These are phyloP conservation scores for Goffeauzyma gilvescens DNA, from an alignment of 768 basidiomycete species.

Conservation along the genomic window DNA sequence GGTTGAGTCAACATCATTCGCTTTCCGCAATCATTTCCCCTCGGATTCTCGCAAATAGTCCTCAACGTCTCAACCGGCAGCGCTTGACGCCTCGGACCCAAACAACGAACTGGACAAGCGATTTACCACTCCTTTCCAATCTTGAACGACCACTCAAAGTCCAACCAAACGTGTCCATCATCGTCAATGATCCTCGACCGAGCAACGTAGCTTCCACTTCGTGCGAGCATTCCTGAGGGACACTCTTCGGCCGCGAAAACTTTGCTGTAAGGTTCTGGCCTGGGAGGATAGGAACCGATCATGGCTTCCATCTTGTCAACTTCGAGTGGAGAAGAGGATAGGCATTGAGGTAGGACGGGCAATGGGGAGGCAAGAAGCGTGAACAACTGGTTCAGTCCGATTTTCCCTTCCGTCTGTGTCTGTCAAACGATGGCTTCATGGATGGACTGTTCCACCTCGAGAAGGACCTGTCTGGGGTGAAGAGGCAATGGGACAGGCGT, in stretches of 20 bases:
- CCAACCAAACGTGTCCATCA: slow-evolving; percentile 54
- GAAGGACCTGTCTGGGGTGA: no score
- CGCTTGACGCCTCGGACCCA: no score
- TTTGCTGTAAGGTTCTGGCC: slow-evolving; percentile 50
- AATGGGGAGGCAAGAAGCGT: neutral
- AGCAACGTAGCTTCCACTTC: slow-evolving; percentile 59
- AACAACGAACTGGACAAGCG: no score
- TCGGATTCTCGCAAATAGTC: no score
- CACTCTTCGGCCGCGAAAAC: slow-evolving; percentile 31
- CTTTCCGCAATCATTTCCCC: no score
- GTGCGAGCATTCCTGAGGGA: slow-evolving; percentile 64
- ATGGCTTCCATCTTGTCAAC: slow-evolving; percentile 82
- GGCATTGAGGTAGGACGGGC: neutral
- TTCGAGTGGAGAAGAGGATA: slow-evolving; percentile 27
- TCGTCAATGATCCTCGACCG: slow-evolving; percentile 72
- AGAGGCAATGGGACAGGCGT: no score
- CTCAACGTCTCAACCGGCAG: no score
- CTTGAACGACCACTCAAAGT: slow-evolving; percentile 81
- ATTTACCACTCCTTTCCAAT: slow-evolving; percentile 73
- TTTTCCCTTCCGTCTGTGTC: no score
- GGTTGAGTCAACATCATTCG: no score
- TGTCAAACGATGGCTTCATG: no score
- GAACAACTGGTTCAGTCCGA: no score
- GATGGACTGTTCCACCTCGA: no score
- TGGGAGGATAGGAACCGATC: slow-evolving; percentile 81